Evolutionary conservation across 2,329 filamentous ascomycete species (phyloP).

Genomic region (Sporothrix dimorphospora): DNA sequence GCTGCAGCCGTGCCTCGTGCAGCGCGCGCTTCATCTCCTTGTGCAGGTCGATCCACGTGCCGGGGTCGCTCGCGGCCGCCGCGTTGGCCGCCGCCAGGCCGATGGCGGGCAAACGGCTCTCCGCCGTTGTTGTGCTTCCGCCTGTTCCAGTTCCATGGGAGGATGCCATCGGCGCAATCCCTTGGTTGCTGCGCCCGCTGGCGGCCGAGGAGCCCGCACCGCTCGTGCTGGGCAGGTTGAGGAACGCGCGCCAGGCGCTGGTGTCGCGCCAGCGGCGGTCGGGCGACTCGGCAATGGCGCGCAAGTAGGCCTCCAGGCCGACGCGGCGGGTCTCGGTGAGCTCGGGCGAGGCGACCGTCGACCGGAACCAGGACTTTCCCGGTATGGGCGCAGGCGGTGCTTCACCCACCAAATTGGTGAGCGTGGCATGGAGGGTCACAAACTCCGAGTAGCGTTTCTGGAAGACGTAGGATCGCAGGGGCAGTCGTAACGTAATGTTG

Average conservation of each 20-base stretch:
- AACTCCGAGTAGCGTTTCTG: constrained; percentile 87
- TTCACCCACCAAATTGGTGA: constrained; percentile 62
- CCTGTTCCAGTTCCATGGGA: too few relatives aligned
- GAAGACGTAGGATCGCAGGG: constrained; percentile 73
- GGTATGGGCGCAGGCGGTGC: constrained; percentile 71
- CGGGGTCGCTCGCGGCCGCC: constrained; percentile 59
- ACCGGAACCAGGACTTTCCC: constrained; percentile 75
- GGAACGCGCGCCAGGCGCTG: constrained; percentile 70
- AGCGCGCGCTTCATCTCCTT: constrained; percentile 72
- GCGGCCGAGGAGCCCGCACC: constrained; percentile 29
- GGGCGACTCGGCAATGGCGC: constrained; percentile 70
- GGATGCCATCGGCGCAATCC: constrained; percentile 9
- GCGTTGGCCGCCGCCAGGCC: constrained; percentile 45
- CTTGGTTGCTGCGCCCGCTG: constrained; percentile 31
- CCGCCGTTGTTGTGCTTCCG: constrained; percentile 40
- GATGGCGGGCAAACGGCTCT: constrained; percentile 43
- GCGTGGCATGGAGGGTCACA: constrained; percentile 62
- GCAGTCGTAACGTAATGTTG: constrained; percentile 76
- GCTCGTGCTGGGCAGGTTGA: constrained; percentile 61
- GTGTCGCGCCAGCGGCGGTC: constrained; percentile 77
- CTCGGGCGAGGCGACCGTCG: constrained; percentile 69
- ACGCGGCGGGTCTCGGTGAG: constrained; percentile 71
- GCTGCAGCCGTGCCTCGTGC: constrained; percentile 65
- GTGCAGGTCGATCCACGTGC: constrained; percentile 77
- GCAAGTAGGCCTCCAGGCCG: constrained; percentile 72